These are phyloP conservation scores for Lipomyces sp. DNA, from an alignment of 805 yeast species.

Conservation along the genomic window DNA sequence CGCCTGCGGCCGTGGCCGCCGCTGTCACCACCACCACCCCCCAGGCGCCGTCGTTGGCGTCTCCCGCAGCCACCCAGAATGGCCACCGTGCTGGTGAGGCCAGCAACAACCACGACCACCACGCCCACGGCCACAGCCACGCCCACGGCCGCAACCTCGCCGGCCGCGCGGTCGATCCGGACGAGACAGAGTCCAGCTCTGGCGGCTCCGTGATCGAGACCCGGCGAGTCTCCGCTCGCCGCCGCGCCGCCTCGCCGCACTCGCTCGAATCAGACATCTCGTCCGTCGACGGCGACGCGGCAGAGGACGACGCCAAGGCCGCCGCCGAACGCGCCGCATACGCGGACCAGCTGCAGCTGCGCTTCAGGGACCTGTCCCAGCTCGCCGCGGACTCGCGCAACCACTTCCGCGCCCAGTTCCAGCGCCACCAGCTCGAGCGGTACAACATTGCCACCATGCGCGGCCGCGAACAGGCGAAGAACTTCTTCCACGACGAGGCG, in stretches of 20 bases:
- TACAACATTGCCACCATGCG: conserved; percentile 8
- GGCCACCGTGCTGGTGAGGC: background rate
- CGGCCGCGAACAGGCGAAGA: conserved; percentile 23
- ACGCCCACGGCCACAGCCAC: background rate
- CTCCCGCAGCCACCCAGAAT: background rate
- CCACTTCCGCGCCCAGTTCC: conserved; percentile 8
- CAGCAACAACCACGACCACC: background rate
- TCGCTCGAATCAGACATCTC: background rate
- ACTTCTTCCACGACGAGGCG: conserved; percentile 25
- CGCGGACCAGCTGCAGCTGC: conserved; percentile 2
- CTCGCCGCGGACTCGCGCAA: conserved; percentile 16
- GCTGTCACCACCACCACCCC: too few species aligned
- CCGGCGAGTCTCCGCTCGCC: background rate
- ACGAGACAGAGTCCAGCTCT: conserved; percentile 17
- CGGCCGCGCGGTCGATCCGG: conserved; percentile 6
- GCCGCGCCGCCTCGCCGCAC: background rate
- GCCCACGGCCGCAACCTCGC: background rate
- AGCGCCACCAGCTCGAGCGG: conserved; percentile 6
- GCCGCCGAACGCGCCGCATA: conserved; percentile 16
- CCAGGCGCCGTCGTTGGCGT: background rate
- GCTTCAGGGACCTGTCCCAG: conserved; percentile 5
- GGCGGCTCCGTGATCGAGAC: conserved; percentile 3
- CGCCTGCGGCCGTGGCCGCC: background rate
- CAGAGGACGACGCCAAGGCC: conserved; percentile 1
- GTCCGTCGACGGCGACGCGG: conserved; percentile 5